phyloP scores from a whole-genome alignment of 2,329 filamentous ascomycete species.

The Venturia effusa region DNA sequence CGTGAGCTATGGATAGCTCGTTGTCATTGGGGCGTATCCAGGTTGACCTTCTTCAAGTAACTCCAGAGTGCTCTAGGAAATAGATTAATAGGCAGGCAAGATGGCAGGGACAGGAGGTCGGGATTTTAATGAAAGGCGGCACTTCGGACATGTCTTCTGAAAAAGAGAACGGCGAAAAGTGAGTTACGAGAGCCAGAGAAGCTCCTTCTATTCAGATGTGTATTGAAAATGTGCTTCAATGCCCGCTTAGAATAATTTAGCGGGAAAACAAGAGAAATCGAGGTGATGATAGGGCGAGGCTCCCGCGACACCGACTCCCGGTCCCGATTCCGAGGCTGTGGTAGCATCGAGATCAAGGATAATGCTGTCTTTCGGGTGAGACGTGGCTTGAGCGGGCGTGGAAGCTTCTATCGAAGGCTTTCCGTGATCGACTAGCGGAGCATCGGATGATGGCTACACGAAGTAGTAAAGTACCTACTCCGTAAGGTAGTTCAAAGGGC shows the following conservation, averaged over 20 bases:
- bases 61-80: neutral
- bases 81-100: constrained; percentile 2
- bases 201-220: no score
- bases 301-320: no score
- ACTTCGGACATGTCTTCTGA: neutral
- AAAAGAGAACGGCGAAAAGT: neutral
- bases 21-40: neutral
- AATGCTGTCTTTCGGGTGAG: no score
- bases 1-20: neutral
- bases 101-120: neutral
- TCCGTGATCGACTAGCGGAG: neutral
- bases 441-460: neutral
- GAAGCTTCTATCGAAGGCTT: neutral
- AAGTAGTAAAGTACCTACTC: no score
- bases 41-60: neutral
- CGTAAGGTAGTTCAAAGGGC: no score
- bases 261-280: neutral
- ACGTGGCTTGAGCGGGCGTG: neutral
- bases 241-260: neutral
- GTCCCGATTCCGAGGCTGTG: neutral
- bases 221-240: no score
- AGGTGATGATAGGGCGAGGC: neutral
- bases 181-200: neutral
- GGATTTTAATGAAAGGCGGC: neutral
- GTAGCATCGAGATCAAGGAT: neutral